phyloP scores from a whole-genome alignment of 192 early-diverging fungal species.

The Chytriomyces sp. region DNA sequence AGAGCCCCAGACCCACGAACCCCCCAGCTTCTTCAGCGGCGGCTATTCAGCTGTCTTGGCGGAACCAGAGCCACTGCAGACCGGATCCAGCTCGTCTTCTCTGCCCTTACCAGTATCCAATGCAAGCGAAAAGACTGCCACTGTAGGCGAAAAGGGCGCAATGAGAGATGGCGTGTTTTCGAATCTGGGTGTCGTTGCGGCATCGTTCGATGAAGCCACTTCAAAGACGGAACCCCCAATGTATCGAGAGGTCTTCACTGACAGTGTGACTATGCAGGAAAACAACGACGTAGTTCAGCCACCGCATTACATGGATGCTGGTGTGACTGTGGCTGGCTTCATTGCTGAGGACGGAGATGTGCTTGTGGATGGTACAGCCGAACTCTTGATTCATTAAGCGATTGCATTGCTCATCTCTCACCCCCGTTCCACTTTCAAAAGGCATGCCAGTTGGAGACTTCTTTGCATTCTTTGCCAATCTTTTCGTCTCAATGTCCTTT shows the following conservation, averaged over 20 bases:
- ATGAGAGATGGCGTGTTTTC: slow-evolving; percentile 56
- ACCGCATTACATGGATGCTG: slow-evolving; percentile 60
- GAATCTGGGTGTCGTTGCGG: slow-evolving; percentile 45
- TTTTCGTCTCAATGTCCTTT: slow-evolving; percentile 63
- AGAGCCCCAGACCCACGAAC: neutral
- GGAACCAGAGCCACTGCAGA: neutral
- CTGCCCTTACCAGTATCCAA: slow-evolving; percentile 3
- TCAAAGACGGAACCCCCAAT: slow-evolving; percentile 54
- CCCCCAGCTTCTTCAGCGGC: neutral
- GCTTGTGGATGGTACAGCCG: slow-evolving; percentile 73
- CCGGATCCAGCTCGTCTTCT: slow-evolving; percentile 10
- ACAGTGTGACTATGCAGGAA: slow-evolving; percentile 64
- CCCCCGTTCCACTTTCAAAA: neutral
- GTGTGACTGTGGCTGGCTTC: slow-evolving; percentile 75
- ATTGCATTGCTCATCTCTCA: neutral
- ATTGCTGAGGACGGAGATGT: slow-evolving; percentile 81
- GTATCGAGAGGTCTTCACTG: slow-evolving; percentile 80
- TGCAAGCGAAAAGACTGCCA: neutral
- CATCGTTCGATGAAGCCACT: slow-evolving; percentile 24
- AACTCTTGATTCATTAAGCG: neutral
- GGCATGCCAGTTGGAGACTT: slow-evolving; percentile 86
- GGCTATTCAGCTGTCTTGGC: slow-evolving; percentile 7
- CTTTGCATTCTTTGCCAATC: slow-evolving; percentile 79
- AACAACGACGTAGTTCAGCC: neutral
- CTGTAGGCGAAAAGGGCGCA: slow-evolving; percentile 4